Evolutionary conservation across 331 rosid genomes (phyloP).

Genomic region (Malus hybrid): DNA sequence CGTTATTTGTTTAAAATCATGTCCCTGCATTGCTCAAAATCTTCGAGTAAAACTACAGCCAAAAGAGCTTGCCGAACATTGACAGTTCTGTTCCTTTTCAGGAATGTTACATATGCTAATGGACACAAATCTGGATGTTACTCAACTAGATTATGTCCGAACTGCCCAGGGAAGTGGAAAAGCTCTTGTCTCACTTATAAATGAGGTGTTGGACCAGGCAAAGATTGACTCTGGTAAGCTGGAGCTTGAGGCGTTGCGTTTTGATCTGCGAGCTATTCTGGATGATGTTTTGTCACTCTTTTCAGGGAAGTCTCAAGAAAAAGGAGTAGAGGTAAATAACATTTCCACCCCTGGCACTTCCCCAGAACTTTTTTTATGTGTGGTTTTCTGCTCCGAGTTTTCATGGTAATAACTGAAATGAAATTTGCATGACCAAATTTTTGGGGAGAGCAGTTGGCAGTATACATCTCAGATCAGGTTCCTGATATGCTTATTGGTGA

Average conservation of each 20-base stretch:
- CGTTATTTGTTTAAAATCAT: background rate
- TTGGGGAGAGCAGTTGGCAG: slow-evolving; percentile 55
- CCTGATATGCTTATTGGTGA: slow-evolving; percentile 79
- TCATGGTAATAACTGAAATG: slow-evolving; percentile 3
- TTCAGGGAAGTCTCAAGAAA: slow-evolving; percentile 84
- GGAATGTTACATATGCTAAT: slow-evolving; percentile 96
- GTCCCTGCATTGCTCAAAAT: background rate
- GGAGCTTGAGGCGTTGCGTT: slow-evolving; percentile 80
- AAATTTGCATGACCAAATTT: slow-evolving; percentile 19
- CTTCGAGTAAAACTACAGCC: background rate
- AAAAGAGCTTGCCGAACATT: slow-evolving; percentile 3
- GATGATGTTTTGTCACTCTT: slow-evolving; percentile 87
- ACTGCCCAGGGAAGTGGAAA: slow-evolving; percentile 90
- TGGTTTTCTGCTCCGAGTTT: background rate
- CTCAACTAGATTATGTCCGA: slow-evolving; percentile 83
- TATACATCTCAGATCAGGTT: slow-evolving; percentile 70
- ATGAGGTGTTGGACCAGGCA: slow-evolving; percentile 93
- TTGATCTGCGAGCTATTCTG: slow-evolving; percentile 62
- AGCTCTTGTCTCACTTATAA: slow-evolving; percentile 81
- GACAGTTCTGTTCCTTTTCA: slow-evolving; percentile 33
- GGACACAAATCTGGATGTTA: slow-evolving; percentile 85
- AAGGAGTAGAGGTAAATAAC: slow-evolving; percentile 83
- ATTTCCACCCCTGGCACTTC: background rate
- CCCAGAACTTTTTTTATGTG: background rate
- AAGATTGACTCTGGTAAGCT: slow-evolving; percentile 93